Evolutionary conservation across 1,139 yeast species (phyloP).

Genomic region (Zygoascus hellenicus): DNA sequence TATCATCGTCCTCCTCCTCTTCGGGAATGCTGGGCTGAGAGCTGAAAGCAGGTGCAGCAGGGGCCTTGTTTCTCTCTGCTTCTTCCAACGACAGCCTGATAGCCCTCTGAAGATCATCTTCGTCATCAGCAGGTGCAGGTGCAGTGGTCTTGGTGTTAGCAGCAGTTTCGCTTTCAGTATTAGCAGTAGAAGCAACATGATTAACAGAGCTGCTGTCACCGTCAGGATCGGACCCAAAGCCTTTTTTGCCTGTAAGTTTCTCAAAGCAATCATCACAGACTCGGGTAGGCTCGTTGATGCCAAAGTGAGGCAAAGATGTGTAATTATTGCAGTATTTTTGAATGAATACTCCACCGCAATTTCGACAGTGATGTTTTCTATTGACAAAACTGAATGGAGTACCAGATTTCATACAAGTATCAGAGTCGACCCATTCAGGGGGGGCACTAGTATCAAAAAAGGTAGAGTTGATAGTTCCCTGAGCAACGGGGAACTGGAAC

Average conservation of each 20-base stretch:
- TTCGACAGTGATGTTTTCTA: slow-evolving; percentile 93
- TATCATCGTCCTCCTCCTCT: slow-evolving; percentile 79
- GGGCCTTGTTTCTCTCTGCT: slow-evolving; percentile 23
- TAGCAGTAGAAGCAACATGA: neutral
- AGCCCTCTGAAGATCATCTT: slow-evolving; percentile 73
- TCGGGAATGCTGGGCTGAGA: slow-evolving; percentile 23
- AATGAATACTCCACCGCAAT: slow-evolving; percentile 94
- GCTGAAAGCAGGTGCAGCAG: slow-evolving; percentile 11
- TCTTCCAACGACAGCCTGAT: slow-evolving; percentile 73
- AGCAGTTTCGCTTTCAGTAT: neutral
- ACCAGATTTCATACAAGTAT: slow-evolving; percentile 93
- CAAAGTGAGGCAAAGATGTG: slow-evolving; percentile 71
- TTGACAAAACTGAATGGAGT: slow-evolving; percentile 71
- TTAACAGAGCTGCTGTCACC: neutral
- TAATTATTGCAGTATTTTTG: slow-evolving; percentile 72
- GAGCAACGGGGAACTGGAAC: slow-evolving; percentile 53
- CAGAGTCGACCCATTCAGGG: slow-evolving; percentile 97
- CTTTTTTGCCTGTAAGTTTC: slow-evolving; percentile 34
- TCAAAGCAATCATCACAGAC: slow-evolving; percentile 88
- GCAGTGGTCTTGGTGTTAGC: neutral
- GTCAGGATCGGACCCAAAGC: neutral
- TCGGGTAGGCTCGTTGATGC: slow-evolving; percentile 83
- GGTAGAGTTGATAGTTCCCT: slow-evolving; percentile 38
- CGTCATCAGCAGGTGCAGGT: slow-evolving; percentile 37
- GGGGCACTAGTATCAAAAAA: slow-evolving; percentile 89